Base-by-base conservation (phyloP, 257 asterid species). In the Nyctanthes arbortristis region DNA sequence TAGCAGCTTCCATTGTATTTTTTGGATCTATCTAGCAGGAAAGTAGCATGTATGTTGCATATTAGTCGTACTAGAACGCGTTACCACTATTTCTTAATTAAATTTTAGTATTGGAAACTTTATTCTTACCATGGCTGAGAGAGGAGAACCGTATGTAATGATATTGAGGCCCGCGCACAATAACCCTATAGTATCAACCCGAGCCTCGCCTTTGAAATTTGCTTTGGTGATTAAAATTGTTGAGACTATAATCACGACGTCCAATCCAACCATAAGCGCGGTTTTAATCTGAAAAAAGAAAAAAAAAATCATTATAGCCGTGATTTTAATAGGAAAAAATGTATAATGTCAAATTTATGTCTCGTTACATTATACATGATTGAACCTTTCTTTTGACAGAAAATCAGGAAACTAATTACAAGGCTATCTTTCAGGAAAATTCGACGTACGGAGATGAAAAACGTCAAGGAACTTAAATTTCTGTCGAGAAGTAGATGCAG, bases 101-200 rank as follows among this genome's bases (percentile, higher is more conserved):
- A n/a, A n/a, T n/a, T n/a, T n/a, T n/a, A n/a, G n/a, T n/a, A n/a
- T n/a, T n/a, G n/a, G n/a, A n/a, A n/a, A n/a, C n/a, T n/a, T n/a
- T n/a, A n/a, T 64, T 24, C 69, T 71, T 63, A 77, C 82, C 78
- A 77, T 77, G 68, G 75, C 54, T 1, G 82, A 61, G 24, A 77
- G 29, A n/a, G 82, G 78, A 36, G 82, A 77, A 32, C 63, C 78
- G 49, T 35, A 77, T 65, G 72, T 67, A 59, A 77, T 30, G 10
- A 68, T 68, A 52, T 67, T 68, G 56, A 77, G 24, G 3, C 62
- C 66, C 24, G 74, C 75, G 29, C 75, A 68, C 37, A 77, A 31
- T n/a, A 68, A 32, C 8, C 82, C 82, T 24, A 77, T 58, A 28
- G 73, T 11, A 45, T 25, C 37, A 5, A 77, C 59, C 2, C 65